Evolutionary conservation across 2,329 filamentous ascomycete species (phyloP).

Genomic region (Aspergillus viridinutans): DNA sequence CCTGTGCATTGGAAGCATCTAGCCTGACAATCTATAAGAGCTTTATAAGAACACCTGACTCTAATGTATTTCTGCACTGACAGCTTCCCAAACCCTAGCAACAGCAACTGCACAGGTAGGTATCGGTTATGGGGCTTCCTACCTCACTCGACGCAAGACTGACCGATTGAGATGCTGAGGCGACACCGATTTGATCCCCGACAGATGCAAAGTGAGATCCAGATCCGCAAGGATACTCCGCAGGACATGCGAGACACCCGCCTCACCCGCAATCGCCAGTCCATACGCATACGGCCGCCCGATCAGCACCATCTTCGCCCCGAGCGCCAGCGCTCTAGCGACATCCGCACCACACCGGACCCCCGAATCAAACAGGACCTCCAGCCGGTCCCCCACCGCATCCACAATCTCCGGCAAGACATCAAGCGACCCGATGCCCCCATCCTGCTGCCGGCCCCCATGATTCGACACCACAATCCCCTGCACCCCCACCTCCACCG

Average conservation of each 20-base stretch:
- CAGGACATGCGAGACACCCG: slow-evolving; percentile 51
- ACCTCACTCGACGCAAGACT: neutral
- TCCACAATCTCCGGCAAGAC: slow-evolving; percentile 54
- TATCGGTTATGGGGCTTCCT: neutral
- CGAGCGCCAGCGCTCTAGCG: slow-evolving; percentile 47
- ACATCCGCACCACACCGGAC: slow-evolving; percentile 45
- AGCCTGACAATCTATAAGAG: too few species aligned
- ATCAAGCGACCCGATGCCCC: slow-evolving; percentile 42
- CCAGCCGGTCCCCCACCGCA: slow-evolving; percentile 27
- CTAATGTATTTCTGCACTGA: too few species aligned
- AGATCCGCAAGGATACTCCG: slow-evolving; percentile 23
- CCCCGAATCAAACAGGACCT: slow-evolving; percentile 47
- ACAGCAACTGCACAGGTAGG: too few species aligned
- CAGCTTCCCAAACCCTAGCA: too few species aligned
- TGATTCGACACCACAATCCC: slow-evolving; percentile 50
- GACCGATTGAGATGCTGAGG: slow-evolving; percentile 11
- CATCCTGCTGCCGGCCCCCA: slow-evolving; percentile 47
- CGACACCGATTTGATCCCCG: slow-evolving; percentile 7
- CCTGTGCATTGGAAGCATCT: too few species aligned
- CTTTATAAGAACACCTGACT: too few species aligned
- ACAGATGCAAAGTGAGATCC: slow-evolving; percentile 21
- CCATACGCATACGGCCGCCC: slow-evolving; percentile 54
- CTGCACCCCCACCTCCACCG: slow-evolving; percentile 41
- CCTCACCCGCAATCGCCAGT: slow-evolving; percentile 50
- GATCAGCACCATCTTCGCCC: slow-evolving; percentile 51